Evolutionary conservation across 108 stramenopile genomes (phyloP).

Genomic region (Schizochytrium sp.): DNA sequence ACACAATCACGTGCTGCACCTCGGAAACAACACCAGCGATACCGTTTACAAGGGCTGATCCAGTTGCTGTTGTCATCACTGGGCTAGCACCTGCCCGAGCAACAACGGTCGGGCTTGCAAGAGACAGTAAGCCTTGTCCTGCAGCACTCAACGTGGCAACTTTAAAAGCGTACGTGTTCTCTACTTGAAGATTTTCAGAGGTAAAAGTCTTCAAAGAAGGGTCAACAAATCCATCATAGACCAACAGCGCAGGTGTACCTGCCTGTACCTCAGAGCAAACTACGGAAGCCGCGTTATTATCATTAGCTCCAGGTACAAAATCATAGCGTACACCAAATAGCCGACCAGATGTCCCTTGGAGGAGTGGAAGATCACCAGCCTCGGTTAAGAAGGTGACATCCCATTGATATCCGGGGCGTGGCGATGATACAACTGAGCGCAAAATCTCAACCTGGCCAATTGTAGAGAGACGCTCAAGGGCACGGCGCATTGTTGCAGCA

Average conservation of each 20-base stretch:
- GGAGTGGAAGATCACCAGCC: conserved; percentile 82
- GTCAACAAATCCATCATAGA: conserved; percentile 80
- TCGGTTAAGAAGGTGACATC: conserved; percentile 80
- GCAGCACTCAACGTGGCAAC: conserved; percentile 82
- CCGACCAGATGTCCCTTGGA: conserved; percentile 61
- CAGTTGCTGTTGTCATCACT: conserved; percentile 79
- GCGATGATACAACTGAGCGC: conserved; percentile 49
- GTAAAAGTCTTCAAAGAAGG: conserved; percentile 72
- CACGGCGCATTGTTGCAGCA: conserved; percentile 69
- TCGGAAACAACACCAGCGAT: conserved; percentile 85
- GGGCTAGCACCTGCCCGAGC: conserved; percentile 83
- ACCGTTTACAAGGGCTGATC: conserved; percentile 78
- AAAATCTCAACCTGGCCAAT: conserved; percentile 80
- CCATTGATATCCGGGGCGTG: conserved; percentile 69
- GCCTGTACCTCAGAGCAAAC: conserved; percentile 73
- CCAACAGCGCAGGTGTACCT: conserved; percentile 79
- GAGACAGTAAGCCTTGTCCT: conserved; percentile 79
- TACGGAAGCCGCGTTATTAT: conserved; percentile 63
- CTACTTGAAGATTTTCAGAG: conserved; percentile 73
- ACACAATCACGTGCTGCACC: conserved; percentile 77
- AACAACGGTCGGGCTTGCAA: conserved; percentile 77
- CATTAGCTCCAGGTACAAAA: conserved; percentile 58
- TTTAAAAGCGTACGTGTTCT: conserved; percentile 84
- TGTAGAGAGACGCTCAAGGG: conserved; percentile 78
- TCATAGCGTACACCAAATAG: conserved; percentile 35